phyloP scores from a whole-genome alignment of 768 basidiomycete genomes.

The Chiua virens region DNA sequence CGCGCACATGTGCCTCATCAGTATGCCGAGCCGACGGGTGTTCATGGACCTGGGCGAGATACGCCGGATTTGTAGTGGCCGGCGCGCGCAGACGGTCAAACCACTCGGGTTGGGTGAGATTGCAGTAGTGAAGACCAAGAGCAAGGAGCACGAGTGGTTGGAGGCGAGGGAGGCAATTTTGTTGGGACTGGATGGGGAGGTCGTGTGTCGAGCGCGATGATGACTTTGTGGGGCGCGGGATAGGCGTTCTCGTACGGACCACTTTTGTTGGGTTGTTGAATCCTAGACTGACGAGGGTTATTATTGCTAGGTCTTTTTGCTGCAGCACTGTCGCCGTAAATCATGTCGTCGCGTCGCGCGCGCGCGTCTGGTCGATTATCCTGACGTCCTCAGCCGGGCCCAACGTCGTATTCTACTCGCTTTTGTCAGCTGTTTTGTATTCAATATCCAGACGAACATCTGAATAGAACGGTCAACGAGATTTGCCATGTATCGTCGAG shows the following conservation, averaged over 20 bases:
- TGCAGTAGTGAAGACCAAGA: slow-evolving; percentile 74
- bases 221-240: neutral
- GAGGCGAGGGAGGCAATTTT: slow-evolving; percentile 92
- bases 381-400: too few species aligned
- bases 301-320: neutral
- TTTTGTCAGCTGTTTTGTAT: too few species aligned
- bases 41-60: slow-evolving; percentile 76
- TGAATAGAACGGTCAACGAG: too few species aligned
- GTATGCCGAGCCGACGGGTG: slow-evolving; percentile 79
- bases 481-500: too few species aligned
- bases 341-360: too few species aligned
- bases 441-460: too few species aligned
- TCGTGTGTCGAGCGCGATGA: slow-evolving; percentile 76
- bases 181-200: slow-evolving; percentile 78
- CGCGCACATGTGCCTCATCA: slow-evolving; percentile 74
- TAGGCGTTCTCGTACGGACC: neutral
- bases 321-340: too few species aligned
- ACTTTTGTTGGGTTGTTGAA: neutral
- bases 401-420: too few species aligned
- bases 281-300: slow-evolving; percentile 1
- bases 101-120: slow-evolving; percentile 93
- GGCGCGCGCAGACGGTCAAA: slow-evolving; percentile 75
- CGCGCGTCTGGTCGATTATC: too few species aligned
- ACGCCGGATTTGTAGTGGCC: slow-evolving; percentile 74
- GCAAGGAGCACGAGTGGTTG: slow-evolving; percentile 76